Evolutionary conservation across 768 basidiomycete genomes (phyloP), one percentile per base, ranked within the genome.

Genomic region (Mycena polygramma): DNA sequence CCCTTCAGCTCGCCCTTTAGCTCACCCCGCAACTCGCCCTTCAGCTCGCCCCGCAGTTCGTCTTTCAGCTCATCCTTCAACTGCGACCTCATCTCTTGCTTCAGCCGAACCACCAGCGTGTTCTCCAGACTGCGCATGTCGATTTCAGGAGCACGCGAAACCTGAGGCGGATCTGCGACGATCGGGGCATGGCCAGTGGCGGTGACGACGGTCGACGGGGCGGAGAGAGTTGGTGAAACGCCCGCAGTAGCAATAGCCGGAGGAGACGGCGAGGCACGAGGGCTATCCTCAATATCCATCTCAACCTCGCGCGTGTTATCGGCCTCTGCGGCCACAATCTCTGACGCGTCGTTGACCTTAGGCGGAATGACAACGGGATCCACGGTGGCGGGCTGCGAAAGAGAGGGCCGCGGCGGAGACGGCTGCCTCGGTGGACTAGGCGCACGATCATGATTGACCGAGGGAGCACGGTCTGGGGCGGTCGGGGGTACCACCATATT

Each of bases 81-180:
- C 53, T 70, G 69, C 35, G 69, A 70, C 36, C 49, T 62, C 48
- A 69, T 22, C 20, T 69, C 65, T 7, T 57, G 57, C 51, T 59
- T 67, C 63, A 73, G 46, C 19, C 66, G 68, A 53, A 17, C 51
- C 19, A 70, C 4, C 4, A 73, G 30, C 36, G 62, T 15, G 22
- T 46, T 65, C 57, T 73, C 72, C 55, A 70, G 26, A 60, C 57
- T 68, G 14, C 61, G 52, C 66, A 70, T 54, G 43, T 73, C 72
- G 22, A 70, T 67, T 36, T 69, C 68, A 5, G 68, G 60, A 17
- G 55, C 43, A 35, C 59, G 58, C 35, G n/a, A 30, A 22, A 64
- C 53, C 30, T 49, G 45, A 9, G 62, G 53, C 4, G 51, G 19
- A 48, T 45, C 37, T 5, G 53, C 61, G n/a, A 35, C 52, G 39